Base-by-base conservation (phyloP, 345 rosid species). In the Carallia pectinifolia region DNA sequence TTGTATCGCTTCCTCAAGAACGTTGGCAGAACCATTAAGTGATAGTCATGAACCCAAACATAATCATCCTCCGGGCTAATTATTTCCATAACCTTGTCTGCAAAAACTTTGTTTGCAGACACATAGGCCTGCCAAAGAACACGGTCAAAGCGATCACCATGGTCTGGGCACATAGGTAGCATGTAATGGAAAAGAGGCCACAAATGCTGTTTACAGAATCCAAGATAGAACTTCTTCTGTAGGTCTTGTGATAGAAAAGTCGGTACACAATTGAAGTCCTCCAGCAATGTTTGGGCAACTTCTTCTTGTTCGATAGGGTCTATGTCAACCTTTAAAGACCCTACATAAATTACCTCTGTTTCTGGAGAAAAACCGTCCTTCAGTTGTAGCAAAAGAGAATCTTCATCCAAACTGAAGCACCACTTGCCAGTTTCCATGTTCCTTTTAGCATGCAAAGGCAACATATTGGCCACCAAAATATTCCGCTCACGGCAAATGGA, bases 101-200 rank as follows among this genome's bases (percentile, higher is more conserved):
- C 87, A 77, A 85, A 90, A 55, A 88, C 79, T 85, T 88, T 90
- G 78, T 90, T 90, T 0, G 93, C 96, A 29, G 90, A 86, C 65
- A 86, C 85, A 81, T 90, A 90, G 0, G 96, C 91, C 79, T 85
- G 90, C 96, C 96, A 90, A 33, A 86, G 81, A 55, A 56, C 10
- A 47, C 93, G 83, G 68, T 90, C 93, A 79, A 90, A 90, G 30
- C 96, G 88, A 44, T 88, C 89, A 4, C 90, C 91, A 13, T 88
- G 88, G 78, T 90, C 96, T 29, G 91, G 87, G 74, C 89, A 90
- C 84, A 90, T 80, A 4, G 96, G 96, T 39, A 90, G 85, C 96
- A 90, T 90, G 63, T 90, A 90, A 71, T 90, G 96, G 62, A 90
- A 88, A 37, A 90, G 88, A 3, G 93, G 96, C 96, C 96, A 90